Evolutionary conservation across 495 filamentous ascomycete species (phyloP).

Genomic region (Aspergillus coremiiformis): DNA sequence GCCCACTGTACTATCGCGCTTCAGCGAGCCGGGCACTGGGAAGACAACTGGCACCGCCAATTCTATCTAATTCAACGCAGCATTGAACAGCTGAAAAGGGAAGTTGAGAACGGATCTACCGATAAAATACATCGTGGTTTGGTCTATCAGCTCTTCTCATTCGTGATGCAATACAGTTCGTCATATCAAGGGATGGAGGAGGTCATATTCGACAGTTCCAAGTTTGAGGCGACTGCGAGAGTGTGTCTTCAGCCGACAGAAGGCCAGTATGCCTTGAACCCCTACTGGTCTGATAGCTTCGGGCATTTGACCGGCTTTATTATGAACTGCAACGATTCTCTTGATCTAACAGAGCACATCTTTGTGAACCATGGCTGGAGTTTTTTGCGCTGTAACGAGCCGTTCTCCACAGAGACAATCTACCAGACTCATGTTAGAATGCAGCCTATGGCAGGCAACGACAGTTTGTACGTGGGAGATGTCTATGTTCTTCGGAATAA

Average conservation of each 20-base stretch:
- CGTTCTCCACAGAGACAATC: conserved; percentile 50
- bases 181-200: conserved; percentile 64
- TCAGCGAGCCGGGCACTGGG: conserved; percentile 32
- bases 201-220: conserved; percentile 62
- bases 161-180: conserved; percentile 58
- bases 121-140: conserved; percentile 36
- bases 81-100: conserved; percentile 14
- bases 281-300: conserved; percentile 66
- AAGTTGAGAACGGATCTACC: neutral
- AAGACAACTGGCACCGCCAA: neutral
- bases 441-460: conserved; percentile 25
- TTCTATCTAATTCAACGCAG: conserved; percentile 13
- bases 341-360: conserved; percentile 61
- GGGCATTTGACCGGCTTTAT: conserved; percentile 66
- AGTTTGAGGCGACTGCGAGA: conserved; percentile 60
- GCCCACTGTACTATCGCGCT: conserved; percentile 47
- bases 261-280: conserved; percentile 58
- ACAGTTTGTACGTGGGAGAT: conserved; percentile 41
- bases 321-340: conserved; percentile 68
- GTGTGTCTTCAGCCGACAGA: conserved; percentile 59
- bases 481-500: conserved; percentile 42
- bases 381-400: conserved; percentile 57
- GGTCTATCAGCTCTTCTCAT: conserved; percentile 66
- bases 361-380: conserved; percentile 75
- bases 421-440: conserved; percentile 66